A percentile compares a stretch with the other conserved stretches of the same genome.
Conservation (phyloP, 2,329 filamentous ascomycete species). For the Calcarisporium arbuscula region DNA sequence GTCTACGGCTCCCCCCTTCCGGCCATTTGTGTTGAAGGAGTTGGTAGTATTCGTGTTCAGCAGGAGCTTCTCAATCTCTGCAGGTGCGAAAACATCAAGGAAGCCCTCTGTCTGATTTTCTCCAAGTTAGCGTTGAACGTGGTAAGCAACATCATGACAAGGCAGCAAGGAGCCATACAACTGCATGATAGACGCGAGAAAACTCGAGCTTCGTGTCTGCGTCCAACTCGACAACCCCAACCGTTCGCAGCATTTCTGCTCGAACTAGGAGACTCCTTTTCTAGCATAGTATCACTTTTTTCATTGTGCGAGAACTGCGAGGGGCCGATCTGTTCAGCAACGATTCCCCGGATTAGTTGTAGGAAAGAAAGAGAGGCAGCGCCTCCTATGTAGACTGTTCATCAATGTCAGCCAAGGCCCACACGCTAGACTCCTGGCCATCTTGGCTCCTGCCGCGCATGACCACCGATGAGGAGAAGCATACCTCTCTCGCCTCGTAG, state of each 20-base stretch:
- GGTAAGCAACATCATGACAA: background rate
- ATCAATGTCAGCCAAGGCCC: conserved; percentile 3
- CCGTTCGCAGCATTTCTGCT: conserved; percentile 2
- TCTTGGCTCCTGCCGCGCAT: background rate
- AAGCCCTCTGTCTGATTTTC: conserved; percentile 25
- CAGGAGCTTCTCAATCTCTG: conserved; percentile 20
- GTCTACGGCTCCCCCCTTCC: conserved; percentile 19
- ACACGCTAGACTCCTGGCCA: background rate
- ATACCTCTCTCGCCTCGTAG: conserved; percentile 45
- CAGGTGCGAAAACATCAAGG: conserved; percentile 23
- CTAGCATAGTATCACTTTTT: conserved; percentile 46
- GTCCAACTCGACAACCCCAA: conserved; percentile 9
- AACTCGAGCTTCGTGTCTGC: conserved; percentile 9
- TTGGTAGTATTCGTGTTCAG: conserved; percentile 5
- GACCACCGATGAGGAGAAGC: background rate
- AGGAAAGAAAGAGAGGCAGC: conserved; percentile 49
- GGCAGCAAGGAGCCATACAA: too few relatives aligned
- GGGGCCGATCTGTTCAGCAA: conserved; percentile 45
- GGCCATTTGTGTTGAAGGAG: conserved; percentile 3
- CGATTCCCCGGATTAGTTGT: conserved; percentile 41
- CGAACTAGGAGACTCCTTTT: conserved; percentile 28
- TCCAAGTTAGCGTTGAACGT: too few relatives aligned
- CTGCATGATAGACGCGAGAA: conserved; percentile 13
- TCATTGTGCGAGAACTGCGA: conserved; percentile 47
- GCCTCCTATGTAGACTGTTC: conserved; percentile 41